phyloP scores from a whole-genome alignment of 768 basidiomycete genomes.

The Auricularia sp. region DNA sequence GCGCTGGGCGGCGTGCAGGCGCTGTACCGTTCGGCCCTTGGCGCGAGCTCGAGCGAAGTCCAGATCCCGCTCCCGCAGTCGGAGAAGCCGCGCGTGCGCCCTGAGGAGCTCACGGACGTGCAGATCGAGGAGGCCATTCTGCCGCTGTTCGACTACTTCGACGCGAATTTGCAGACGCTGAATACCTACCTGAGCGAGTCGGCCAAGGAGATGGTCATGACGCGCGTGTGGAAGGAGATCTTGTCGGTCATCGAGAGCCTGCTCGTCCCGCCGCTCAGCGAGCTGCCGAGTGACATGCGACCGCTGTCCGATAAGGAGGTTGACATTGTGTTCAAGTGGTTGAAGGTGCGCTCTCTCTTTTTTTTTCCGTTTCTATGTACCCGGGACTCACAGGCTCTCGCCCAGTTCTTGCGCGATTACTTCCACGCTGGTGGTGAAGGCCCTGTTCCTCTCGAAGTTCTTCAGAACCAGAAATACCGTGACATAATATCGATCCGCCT shows the following conservation, averaged over 20 bases:
- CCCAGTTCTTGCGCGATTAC: constrained; percentile 84
- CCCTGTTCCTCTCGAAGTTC: constrained; percentile 69
- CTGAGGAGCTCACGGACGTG: constrained; percentile 78
- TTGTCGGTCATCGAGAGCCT: constrained; percentile 74
- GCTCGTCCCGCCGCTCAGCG: constrained; percentile 83
- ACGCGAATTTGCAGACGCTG: constrained; percentile 81
- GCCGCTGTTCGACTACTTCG: constrained; percentile 92
- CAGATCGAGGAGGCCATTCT: constrained; percentile 91
- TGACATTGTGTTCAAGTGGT: constrained; percentile 97
- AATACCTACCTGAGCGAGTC: constrained; percentile 78
- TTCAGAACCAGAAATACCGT: constrained; percentile 92
- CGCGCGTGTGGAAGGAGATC: constrained; percentile 93
- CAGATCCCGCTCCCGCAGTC: constrained; percentile 63
- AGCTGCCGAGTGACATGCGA: constrained; percentile 79
- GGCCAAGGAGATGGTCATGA: constrained; percentile 88
- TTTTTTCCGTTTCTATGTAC: too few relatives aligned
- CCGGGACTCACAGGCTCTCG: background rate
- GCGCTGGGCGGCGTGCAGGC: constrained; percentile 74
- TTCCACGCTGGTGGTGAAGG: constrained; percentile 93
- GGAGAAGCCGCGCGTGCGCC: constrained; percentile 69
- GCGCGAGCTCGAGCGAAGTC: constrained; percentile 52
- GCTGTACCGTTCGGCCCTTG: constrained; percentile 71
- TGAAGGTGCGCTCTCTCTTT: constrained; percentile 54
- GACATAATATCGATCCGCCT: constrained; percentile 82
- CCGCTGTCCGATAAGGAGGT: constrained; percentile 92